phyloP scores from a whole-genome alignment of 345 rosid species.

The Bruguiera parviflora region DNA sequence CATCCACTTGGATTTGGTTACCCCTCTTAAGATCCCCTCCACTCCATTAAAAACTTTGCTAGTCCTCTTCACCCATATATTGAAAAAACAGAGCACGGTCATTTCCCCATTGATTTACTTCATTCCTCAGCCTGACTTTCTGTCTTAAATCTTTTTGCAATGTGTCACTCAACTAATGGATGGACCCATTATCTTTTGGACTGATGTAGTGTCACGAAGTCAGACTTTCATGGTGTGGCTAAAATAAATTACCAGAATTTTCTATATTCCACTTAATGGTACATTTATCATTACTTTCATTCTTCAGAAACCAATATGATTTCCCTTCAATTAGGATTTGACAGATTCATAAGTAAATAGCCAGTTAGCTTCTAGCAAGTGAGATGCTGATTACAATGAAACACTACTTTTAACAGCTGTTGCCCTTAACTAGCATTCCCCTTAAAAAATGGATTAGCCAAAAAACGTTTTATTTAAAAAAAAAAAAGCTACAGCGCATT shows the following conservation, averaged over 20 bases:
- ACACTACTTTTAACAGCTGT: background rate
- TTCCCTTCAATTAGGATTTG: background rate
- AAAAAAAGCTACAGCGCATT: background rate
- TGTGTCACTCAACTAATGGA: too few species aligned
- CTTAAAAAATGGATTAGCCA: too few species aligned
- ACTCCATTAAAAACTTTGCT: too few species aligned
- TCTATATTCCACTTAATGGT: background rate
- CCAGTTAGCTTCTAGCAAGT: background rate
- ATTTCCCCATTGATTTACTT: too few species aligned
- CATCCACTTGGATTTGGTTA: too few species aligned
- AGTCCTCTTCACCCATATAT: too few species aligned
- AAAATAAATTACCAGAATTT: background rate
- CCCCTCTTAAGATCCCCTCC: too few species aligned
- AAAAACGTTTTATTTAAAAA: background rate
- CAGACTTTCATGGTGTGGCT: background rate
- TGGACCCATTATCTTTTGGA: too few species aligned
- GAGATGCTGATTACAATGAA: background rate
- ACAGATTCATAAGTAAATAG: background rate
- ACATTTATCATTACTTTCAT: background rate
- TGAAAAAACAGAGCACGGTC: too few species aligned
- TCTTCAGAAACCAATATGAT: background rate
- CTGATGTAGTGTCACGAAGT: background rate
- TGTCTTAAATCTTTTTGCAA: too few species aligned
- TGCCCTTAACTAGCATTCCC: conserved; percentile 1
- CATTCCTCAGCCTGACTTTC: too few species aligned